Evolutionary conservation across 805 yeast genomes (phyloP).

Genomic region (Kuraishia capsulata): DNA sequence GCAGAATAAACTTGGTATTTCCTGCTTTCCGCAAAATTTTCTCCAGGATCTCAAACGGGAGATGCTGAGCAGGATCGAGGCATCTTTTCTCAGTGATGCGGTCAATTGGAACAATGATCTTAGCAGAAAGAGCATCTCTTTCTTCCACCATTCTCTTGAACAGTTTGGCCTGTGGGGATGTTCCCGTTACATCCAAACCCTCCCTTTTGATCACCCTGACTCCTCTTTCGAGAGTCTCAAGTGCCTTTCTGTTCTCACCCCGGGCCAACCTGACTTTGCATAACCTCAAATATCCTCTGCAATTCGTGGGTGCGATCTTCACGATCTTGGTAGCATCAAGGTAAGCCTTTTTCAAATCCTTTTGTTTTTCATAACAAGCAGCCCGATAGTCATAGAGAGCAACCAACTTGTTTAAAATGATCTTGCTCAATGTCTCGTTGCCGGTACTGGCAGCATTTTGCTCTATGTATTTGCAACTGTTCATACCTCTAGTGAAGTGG

Average conservation of each 20-base stretch:
- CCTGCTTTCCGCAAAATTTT: conserved; percentile 3
- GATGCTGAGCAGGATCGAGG: conserved; percentile 16
- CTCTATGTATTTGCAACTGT: background rate
- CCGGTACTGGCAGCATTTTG: background rate
- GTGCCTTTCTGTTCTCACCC: conserved; percentile 24
- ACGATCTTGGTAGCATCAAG: conserved; percentile 27
- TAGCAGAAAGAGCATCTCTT: background rate
- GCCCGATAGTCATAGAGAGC: conserved; percentile 33
- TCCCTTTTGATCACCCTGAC: conserved; percentile 18
- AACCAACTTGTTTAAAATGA: background rate
- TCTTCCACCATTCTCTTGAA: background rate
- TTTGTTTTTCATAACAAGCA: conserved; percentile 36
- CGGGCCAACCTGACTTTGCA: conserved; percentile 24
- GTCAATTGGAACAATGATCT: background rate
- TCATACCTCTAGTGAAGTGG: background rate
- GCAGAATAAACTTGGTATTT: background rate
- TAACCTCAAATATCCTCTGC: conserved; percentile 39
- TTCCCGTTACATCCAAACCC: background rate
- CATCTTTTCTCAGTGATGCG: conserved; percentile 18
- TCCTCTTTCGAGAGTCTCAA: conserved; percentile 26
- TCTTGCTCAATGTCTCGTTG: background rate
- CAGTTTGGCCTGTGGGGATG: background rate
- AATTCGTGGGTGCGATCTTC: conserved; percentile 6
- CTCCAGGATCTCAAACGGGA: conserved; percentile 18
- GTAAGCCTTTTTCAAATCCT: conserved; percentile 21